A percentile compares a stretch with the other conserved stretches of the same genome.
Conservation (phyloP, 2,329 filamentous ascomycete genomes). For the Ophiostoma himal-ulmi region DNA sequence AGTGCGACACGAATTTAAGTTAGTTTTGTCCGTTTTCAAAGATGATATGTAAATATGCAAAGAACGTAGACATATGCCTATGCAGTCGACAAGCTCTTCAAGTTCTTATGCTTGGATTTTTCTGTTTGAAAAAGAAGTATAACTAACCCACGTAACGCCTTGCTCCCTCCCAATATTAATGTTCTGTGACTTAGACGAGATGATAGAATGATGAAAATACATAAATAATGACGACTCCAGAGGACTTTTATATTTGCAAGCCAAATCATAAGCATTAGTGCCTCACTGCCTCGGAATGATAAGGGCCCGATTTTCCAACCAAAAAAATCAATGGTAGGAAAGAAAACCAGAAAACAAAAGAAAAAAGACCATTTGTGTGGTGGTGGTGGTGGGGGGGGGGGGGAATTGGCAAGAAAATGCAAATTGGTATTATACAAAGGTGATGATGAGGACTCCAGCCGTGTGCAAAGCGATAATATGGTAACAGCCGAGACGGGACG, state of each 20-base stretch:
- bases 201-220: not conserved
- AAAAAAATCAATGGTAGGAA: not conserved
- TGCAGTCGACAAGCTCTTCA: too few species aligned
- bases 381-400: too few species aligned
- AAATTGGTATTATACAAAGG: slow-evolving; percentile 11
- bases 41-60: too few species aligned
- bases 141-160: slow-evolving; percentile 15
- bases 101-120: too few species aligned
- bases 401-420: slow-evolving; percentile 4
- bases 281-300: not conserved
- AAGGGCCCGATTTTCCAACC: not conserved
- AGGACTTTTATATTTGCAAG: not conserved
- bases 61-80: too few species aligned
- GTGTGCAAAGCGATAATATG: not conserved
- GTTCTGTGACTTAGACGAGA: slow-evolving; percentile 5
- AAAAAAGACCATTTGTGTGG: not conserved
- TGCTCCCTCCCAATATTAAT: slow-evolving; percentile 19
- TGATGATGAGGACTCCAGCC: not conserved
- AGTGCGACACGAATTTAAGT: not conserved
- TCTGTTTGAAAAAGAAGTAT: not conserved
- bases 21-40: too few species aligned
- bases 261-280: not conserved
- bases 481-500: not conserved
- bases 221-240: not conserved
- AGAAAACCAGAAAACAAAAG: slow-evolving; percentile 1